Base-by-base conservation (phyloP, 1,139 yeast genomes). In the Taiozyma sp. region DNA sequence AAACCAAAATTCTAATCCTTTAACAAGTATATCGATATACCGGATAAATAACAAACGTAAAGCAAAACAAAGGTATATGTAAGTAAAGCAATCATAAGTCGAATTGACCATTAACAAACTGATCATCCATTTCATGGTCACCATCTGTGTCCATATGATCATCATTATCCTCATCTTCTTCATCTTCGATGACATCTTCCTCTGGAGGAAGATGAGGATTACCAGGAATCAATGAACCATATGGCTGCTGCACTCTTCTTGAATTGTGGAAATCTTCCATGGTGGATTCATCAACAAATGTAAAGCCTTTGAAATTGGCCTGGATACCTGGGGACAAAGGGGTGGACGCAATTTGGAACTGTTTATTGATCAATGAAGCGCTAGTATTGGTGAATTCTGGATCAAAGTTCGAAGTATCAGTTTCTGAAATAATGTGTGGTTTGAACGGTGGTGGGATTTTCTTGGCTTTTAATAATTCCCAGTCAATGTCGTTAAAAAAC, bases 401-500 rank as follows among this genome's bases (percentile, higher is more conserved):
- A 67, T 93, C 99, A 70, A 93, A 93, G 70, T 93, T 93, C 14
- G 96, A 87, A 9, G 97, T 92, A 68, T 93, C 99, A 4, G 95
- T 83, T 65, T 93, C 99, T 40, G 91, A 85, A 8, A 87, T 74
- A 58, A 93, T 80, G 66, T 90, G 96, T 3, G 99, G 99, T 68
- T 91, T 90, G 74, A 91, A 92, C 3, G 99, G 99, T 36, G 99
- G 99, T 46, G 97, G 96, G n/a, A 93, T 81, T 65, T 87, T 87
- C 73, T 90, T 92, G 57, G 82, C 78, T 57, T 78, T 78, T 56
- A 93, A 74, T 51, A 87, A 75, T 34, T 81, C 81, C 99, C 98
- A 93, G 68, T 93, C 96, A 56, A 93, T 78, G 62, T 93, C 98
- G 51, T 79, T 78, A 70, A 93, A 92, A 64, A 93, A 93, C 12